Evolutionary conservation across 805 yeast species (phyloP), one percentile per base, ranked within the genome.

Genomic region (Yamadazyma philogaea): DNA sequence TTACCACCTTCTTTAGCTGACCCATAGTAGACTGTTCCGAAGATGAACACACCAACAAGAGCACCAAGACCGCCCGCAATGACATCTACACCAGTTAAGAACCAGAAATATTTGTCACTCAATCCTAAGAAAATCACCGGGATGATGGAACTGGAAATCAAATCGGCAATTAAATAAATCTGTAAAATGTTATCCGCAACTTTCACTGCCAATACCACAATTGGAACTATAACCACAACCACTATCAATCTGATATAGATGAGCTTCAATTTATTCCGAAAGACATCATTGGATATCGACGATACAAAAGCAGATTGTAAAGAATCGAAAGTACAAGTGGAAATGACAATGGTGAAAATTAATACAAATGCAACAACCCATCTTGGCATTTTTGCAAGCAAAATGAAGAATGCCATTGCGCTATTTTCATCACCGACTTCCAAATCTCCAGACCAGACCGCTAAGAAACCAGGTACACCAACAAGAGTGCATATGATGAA

Each of bases 241-340:
- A 88, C 96, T 48, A 87, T 63, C 16, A 66, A 66, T 56, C 98
- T 79, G 32, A 82, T 81, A 61, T 77, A 88, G 30, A 79, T 52
- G 47, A 84, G 66, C 26, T 79, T 75, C 41, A 87, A 71, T 56
- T 78, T 84, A 70, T 90, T 91, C 58, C 96, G 76, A 72, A 89
- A 89, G 21, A 89, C 55, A 63, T 90, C 97, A 56, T 90, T 90
- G 22, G 96, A 88, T 41, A 90, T 79, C 0, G 95, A 79, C 7
- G 96, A 87, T 0, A 87, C 86, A 74, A 87, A 74, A 6, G 95
- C 96, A 37, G 93, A 83, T 60, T 88, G 96, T 53, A 87, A 70
- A 1, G 95, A 84, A 60, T 88, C 97, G 62, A 89, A 79, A 0
- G 96, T 85, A 59, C 96, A 89, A 0, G 96, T 87, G 6, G 96